These are phyloP conservation scores for Sporothrix brasiliensis DNA, from an alignment of 2,329 filamentous ascomycete species.

Conservation along the genomic window DNA sequence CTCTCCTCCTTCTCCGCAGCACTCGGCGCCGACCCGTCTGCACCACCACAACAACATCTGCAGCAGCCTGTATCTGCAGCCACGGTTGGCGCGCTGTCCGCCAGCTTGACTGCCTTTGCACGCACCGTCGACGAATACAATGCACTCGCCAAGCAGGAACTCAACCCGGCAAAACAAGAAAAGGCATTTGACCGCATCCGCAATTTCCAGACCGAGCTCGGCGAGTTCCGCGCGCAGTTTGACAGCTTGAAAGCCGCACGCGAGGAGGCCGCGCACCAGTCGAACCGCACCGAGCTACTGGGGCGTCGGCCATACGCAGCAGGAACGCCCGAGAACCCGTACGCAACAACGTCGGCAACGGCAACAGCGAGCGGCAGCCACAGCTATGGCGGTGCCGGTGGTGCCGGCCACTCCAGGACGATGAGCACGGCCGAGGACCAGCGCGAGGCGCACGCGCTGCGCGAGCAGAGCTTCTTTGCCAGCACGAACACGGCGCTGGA, in stretches of 20 bases:
- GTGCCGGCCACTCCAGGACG: conserved; percentile 46
- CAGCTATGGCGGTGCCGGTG: conserved; percentile 46
- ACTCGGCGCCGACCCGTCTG: conserved; percentile 42
- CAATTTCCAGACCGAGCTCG: conserved; percentile 80
- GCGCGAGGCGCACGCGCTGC: conserved; percentile 79
- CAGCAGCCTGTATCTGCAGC: conserved; percentile 53
- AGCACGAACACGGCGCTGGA: conserved; percentile 84
- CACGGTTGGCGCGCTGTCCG: conserved; percentile 66
- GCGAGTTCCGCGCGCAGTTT: conserved; percentile 77
- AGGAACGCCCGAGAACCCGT: conserved; percentile 84
- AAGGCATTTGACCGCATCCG: conserved; percentile 85
- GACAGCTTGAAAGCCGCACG: conserved; percentile 74
- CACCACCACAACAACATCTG: conserved; percentile 23
- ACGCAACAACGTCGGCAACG: conserved; percentile 55
- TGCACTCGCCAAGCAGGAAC: conserved; percentile 80
- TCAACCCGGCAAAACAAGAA: conserved; percentile 86
- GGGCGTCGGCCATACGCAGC: conserved; percentile 83
- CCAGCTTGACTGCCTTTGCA: conserved; percentile 70
- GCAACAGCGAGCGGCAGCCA: conserved; percentile 41
- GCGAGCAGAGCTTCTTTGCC: conserved; percentile 85
- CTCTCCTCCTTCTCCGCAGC: conserved; percentile 47
- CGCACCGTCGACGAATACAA: conserved; percentile 94
- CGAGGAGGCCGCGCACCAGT: conserved; percentile 69
- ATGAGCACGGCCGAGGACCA: conserved; percentile 48
- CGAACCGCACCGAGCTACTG: conserved; percentile 77